Evolutionary conservation across 805 yeast genomes (phyloP).

Genomic region (Starmerella sirachaensis): DNA sequence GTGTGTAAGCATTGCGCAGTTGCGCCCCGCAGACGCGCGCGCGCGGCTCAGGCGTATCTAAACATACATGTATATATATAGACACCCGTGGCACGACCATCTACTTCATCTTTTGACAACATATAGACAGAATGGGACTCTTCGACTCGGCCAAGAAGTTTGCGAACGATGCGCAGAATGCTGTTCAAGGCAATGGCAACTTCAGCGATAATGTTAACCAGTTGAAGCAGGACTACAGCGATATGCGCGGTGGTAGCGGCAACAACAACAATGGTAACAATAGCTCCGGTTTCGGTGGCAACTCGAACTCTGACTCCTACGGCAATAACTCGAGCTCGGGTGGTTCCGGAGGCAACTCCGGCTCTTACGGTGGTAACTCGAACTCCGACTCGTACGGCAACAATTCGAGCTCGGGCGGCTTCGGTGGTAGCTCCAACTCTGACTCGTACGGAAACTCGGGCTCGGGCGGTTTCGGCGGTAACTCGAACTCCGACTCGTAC

Average conservation of each 20-base stretch:
- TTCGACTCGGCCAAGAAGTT: conserved; percentile 15
- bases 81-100: too few relatives aligned
- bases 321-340: conserved; percentile 21
- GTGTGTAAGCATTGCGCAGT: too few relatives aligned
- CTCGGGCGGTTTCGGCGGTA: conserved; percentile 22
- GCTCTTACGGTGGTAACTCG: conserved; percentile 25
- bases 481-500: conserved; percentile 26
- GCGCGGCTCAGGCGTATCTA: too few relatives aligned
- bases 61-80: too few relatives aligned
- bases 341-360: conserved; percentile 27
- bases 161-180: conserved; percentile 15
- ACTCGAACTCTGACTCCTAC: conserved; percentile 10
- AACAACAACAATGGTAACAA: conserved; percentile 19
- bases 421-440: conserved; percentile 11
- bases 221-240: conserved; percentile 21
- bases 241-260: conserved; percentile 18
- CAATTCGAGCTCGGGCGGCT: conserved; percentile 21
- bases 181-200: conserved; percentile 10
- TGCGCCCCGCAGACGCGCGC: too few relatives aligned
- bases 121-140: conserved; percentile 24
- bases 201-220: conserved; percentile 15
- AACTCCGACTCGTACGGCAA: conserved; percentile 28
- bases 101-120: too few relatives aligned
- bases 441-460: conserved; percentile 4
- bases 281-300: neutral